Base-by-base conservation (phyloP, 1,139 yeast species). In the Scheffersomyces illinoinensis region DNA sequence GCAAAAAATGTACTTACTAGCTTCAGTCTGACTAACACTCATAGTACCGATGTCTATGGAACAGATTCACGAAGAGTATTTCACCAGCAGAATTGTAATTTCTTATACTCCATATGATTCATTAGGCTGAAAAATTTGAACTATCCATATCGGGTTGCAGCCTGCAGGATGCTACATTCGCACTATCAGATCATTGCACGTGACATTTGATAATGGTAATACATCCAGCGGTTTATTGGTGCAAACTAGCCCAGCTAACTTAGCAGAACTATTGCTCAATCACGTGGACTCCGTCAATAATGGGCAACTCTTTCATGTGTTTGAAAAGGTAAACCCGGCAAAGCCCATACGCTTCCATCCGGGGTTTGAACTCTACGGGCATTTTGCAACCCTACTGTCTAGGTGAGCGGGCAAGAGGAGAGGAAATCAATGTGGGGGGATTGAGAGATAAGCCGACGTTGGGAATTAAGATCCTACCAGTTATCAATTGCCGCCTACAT, bases 161-260 rank as follows among this genome's bases (percentile, higher is more conserved):
- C 43, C 14, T 60, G 56, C 64, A 57, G 60, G 60, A 43, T 20
- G n/a, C 21, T 20, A 48, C n/a, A 48, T 12, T 24, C 26, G 17
- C 24, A 50, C 53, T 56, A 65, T 66, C 64, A 61, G 63, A 59
- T 54, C 64, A 66, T 66, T 48, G 61, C 70, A 67, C 70, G 70
- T 67, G 70, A 67, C 64, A 61, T 65, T 53, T 49, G 59, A 60
- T 64, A 64, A 66, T 65, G 19, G 51, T n/a, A 24, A 48, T 48
- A 24, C n/a, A 48, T 20, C 26, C 24, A 24, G 26, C 51, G 51
- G 51, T 20, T 33, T 33, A 33, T 33, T 33, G 43, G 43, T 33
- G 43, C 43, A 33, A 33, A 33, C 43, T 12, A 14, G 7, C 10
- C 17, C 43, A 33, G 17, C 43, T 14, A 12, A 33, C 43, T 33